Evolutionary conservation across 2,329 filamentous ascomycete genomes (phyloP).

Genomic region (Ceratocystis ficicola): DNA sequence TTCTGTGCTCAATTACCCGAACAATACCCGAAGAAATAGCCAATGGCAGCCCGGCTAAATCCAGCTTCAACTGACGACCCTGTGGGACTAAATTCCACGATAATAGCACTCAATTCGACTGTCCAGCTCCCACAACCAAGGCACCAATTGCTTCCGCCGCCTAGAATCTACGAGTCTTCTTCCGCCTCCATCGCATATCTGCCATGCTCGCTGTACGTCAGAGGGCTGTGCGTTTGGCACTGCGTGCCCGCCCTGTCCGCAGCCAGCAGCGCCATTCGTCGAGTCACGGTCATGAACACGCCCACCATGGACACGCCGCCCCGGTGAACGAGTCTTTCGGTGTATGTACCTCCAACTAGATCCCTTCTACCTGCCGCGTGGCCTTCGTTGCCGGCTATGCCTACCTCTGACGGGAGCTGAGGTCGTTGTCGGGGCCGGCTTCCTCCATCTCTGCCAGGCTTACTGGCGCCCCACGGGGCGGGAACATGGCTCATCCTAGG

Average conservation of each 20-base stretch:
- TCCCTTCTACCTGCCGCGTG: background rate
- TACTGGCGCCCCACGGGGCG: background rate
- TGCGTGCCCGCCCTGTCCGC: slow-evolving; percentile 28
- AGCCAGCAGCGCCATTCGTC: slow-evolving; percentile 43
- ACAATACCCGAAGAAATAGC: background rate
- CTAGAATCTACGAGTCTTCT: background rate
- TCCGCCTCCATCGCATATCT: slow-evolving; percentile 12
- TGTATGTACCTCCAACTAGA: slow-evolving; percentile 33
- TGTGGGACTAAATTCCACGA: background rate
- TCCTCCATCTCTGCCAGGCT: background rate
- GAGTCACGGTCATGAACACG: slow-evolving; percentile 34
- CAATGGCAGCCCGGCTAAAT: slow-evolving; percentile 14
- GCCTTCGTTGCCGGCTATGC: background rate
- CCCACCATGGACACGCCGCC: slow-evolving; percentile 34
- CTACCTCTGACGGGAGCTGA: background rate
- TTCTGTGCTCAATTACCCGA: background rate
- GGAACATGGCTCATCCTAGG: background rate
- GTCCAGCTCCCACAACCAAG: background rate
- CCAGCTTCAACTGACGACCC: background rate
- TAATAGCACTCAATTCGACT: slow-evolving; percentile 11
- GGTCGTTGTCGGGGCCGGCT: too few species aligned
- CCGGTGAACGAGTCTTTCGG: slow-evolving; percentile 44
- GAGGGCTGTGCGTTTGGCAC: slow-evolving; percentile 32
- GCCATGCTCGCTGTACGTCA: slow-evolving; percentile 37
- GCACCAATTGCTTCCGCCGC: slow-evolving; percentile 5